Evolutionary conservation across 1,284 basidiomycete species (phyloP).

Genomic region (Trichosporon faecale): DNA sequence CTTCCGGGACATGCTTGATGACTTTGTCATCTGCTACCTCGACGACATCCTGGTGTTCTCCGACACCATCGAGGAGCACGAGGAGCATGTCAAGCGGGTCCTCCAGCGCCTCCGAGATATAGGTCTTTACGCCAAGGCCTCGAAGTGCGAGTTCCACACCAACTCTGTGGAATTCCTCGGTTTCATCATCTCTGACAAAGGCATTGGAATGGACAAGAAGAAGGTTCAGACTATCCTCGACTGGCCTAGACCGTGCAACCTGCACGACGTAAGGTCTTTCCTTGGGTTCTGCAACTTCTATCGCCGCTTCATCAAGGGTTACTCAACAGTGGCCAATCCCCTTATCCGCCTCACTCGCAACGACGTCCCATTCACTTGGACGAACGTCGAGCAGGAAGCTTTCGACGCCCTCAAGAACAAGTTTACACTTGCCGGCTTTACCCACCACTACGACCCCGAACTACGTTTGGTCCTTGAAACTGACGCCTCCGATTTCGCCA

Average conservation of each 20-base stretch:
- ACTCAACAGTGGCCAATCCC: no score
- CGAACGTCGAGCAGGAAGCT: slow-evolving; percentile 36
- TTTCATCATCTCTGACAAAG: slow-evolving; percentile 31
- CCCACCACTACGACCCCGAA: slow-evolving; percentile 48
- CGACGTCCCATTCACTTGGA: no score
- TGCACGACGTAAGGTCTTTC: slow-evolving; percentile 49
- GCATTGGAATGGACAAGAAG: slow-evolving; percentile 53
- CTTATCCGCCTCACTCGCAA: no score
- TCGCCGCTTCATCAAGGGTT: slow-evolving; percentile 45
- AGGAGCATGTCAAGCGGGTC: neutral
- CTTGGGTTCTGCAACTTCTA: slow-evolving; percentile 54
- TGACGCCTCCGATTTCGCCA: slow-evolving; percentile 42
- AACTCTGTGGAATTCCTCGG: slow-evolving; percentile 20
- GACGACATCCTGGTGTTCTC: slow-evolving; percentile 35
- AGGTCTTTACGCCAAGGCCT: neutral
- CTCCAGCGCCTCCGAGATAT: neutral
- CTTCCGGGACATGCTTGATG: slow-evolving; percentile 37
- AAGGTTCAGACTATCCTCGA: slow-evolving; percentile 47
- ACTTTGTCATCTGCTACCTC: slow-evolving; percentile 40
- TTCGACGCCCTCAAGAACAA: slow-evolving; percentile 58
- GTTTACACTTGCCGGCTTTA: slow-evolving; percentile 53
- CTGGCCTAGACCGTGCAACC: neutral
- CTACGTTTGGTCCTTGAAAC: slow-evolving; percentile 40
- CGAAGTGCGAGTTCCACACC: neutral
- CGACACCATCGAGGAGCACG: slow-evolving; percentile 18